Evolutionary conservation across 805 yeast species (phyloP).

Genomic region (Ogataea paradorogensis): DNA sequence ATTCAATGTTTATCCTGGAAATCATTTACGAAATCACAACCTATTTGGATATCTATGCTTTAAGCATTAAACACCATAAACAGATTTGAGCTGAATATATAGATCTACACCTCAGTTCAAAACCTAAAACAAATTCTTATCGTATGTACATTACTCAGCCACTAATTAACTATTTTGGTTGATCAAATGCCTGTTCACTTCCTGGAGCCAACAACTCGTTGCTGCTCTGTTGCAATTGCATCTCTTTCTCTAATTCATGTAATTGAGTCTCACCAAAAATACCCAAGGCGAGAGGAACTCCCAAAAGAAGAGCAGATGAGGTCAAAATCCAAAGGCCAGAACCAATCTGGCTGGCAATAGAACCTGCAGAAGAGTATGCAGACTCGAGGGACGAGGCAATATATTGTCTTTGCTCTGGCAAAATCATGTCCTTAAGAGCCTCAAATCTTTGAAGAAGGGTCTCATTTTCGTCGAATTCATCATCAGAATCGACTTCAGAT

Average conservation of each 20-base stretch:
- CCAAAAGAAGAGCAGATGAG: constrained; percentile 78
- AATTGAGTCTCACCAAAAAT: constrained; percentile 91
- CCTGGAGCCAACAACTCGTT: constrained; percentile 73
- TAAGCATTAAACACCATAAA: constrained; percentile 77
- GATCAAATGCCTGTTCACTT: constrained; percentile 43
- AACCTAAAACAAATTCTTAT: constrained; percentile 3
- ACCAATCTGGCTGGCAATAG: constrained; percentile 62
- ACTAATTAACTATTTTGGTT: constrained; percentile 10
- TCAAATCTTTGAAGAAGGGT: constrained; percentile 80
- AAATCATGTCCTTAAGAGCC: constrained; percentile 88
- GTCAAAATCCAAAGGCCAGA: constrained; percentile 80
- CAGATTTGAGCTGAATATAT: constrained; percentile 25
- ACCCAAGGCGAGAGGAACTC: constrained; percentile 89
- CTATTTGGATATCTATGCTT: constrained; percentile 81
- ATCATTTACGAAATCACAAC: constrained; percentile 76
- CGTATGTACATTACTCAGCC: constrained; percentile 12
- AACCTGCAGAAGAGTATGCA: constrained; percentile 40
- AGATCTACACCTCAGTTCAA: background rate
- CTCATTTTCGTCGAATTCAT: constrained; percentile 81
- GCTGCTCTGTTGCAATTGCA: constrained; percentile 69
- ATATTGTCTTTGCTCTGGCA: constrained; percentile 76
- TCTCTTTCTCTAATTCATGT: constrained; percentile 90
- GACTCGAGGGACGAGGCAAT: constrained; percentile 30
- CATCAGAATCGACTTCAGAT: constrained; percentile 60
- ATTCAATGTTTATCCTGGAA: constrained; percentile 69